A percentile compares a stretch with the other conserved stretches of the same genome.
These are phyloP conservation scores for Candida jianshihensis DNA, from an alignment of 805 yeast genomes.

Conservation along the genomic window DNA sequence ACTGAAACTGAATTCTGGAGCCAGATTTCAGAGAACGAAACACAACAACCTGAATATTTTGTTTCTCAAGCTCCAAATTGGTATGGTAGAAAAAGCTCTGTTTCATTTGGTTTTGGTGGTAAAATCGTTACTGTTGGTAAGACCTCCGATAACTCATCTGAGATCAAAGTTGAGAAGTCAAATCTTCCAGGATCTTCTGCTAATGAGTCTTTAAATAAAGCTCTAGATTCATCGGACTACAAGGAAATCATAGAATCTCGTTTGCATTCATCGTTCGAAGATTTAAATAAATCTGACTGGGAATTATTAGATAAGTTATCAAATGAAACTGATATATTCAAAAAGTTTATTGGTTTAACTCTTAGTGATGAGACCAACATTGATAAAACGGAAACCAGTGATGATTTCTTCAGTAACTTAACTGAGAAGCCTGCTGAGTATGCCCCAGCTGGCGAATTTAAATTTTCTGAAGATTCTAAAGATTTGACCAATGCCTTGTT, in stretches of 20 bases:
- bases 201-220: conserved; percentile 40
- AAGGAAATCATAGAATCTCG: conserved; percentile 49
- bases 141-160: no score
- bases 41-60: conserved; percentile 66
- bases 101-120: conserved; percentile 91
- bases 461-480: conserved; percentile 37
- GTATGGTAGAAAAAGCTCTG: conserved; percentile 70
- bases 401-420: conserved; percentile 30
- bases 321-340: conserved; percentile 46
- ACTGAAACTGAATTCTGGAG: conserved; percentile 85
- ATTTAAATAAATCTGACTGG: conserved; percentile 56
- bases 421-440: conserved; percentile 22
- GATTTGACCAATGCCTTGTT: conserved; percentile 46
- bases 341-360: conserved; percentile 31
- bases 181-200: conserved; percentile 27
- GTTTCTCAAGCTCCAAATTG: conserved; percentile 83
- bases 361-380: conserved; percentile 29
- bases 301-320: conserved; percentile 46
- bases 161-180: conserved; percentile 37
- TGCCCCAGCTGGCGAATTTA: conserved; percentile 50
- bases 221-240: conserved; percentile 51
- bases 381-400: conserved; percentile 20
- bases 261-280: conserved; percentile 32
- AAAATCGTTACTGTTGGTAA: conserved; percentile 56
- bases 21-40: conserved; percentile 57